Evolutionary conservation across 352 stramenopile genomes (phyloP), one percentile per base, ranked within the genome.

Genomic region (Phytophthora capsici): DNA sequence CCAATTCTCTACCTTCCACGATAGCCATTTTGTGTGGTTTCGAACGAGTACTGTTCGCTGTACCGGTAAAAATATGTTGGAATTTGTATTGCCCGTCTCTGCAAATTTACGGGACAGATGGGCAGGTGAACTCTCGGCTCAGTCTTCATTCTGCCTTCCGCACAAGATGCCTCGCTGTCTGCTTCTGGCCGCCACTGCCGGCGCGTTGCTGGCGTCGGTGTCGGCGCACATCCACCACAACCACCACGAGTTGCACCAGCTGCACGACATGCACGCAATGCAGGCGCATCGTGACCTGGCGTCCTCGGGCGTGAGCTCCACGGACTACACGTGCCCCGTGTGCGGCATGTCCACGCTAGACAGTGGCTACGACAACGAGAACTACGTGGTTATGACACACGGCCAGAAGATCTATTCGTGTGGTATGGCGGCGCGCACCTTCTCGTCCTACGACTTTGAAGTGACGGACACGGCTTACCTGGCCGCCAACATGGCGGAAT

Each of bases 401-500:
- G 83, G 82, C 17, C 86, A 95, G 72, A 71, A 65, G 26, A 63
- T 95, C 51, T 92, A 90, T 71, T 79, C 84, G 37, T 94, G 86
- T 57, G 84, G 84, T 49, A 95, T 95, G 86, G 80, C 71, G 17
- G 48, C 82, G 48, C 75, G 75, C 10, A 13, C 40, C 19, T 88
- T 90, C 49, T 16, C 56, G 2, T 34, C 71, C 53, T 88, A 89
- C 60, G 60, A 61, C 45, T 86, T 83, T 52, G 37, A 80, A 46
- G 81, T 85, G 49, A 91, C 86, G 17, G 84, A 94, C 65, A 82
- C 84, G 41, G 58, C 84, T 25, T 91, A 91, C 55, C 52, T 93
- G 34, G 86, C 80, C 8, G 82, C 84, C 44, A 93, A 91, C 49
- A 87, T 94, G 75, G 86, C 89, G 50, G 78, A 64, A 30, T 77